phyloP scores from a whole-genome alignment of 805 yeast species.

The Cyberlindnera sargentensis region DNA sequence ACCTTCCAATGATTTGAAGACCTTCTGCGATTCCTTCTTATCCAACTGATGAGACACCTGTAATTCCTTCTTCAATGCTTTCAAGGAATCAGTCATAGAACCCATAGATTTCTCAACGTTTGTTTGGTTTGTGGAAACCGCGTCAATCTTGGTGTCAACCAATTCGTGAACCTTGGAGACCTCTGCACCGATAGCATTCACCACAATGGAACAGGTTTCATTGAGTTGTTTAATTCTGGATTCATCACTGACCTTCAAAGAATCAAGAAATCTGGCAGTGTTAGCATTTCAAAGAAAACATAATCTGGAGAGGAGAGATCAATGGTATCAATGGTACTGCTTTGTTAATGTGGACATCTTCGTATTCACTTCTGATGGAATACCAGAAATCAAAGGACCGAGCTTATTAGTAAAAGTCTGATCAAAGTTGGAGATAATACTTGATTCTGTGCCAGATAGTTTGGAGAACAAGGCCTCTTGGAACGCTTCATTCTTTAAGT shows the following conservation, averaged over 20 bases:
- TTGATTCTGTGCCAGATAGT: conserved; percentile 1
- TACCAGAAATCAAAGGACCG: not conserved
- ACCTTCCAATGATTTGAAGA: not conserved
- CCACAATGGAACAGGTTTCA: not conserved
- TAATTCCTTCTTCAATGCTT: not conserved
- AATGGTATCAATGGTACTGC: conserved; percentile 4
- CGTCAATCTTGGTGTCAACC: not conserved
- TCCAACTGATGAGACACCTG: not conserved
- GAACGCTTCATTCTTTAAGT: conserved; percentile 1
- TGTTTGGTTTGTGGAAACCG: not conserved
- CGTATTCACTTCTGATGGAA: not conserved
- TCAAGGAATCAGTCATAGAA: not conserved
- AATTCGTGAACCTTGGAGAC: not conserved
- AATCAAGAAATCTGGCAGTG: not conserved
- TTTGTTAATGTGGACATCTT: conserved; percentile 5
- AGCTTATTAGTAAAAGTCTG: not conserved
- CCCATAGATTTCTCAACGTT: not conserved
- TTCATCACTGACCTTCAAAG: conserved; percentile 1
- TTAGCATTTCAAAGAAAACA: not conserved
- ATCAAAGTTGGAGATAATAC: not conserved
- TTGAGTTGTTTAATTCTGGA: not conserved
- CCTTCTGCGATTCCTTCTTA: not conserved
- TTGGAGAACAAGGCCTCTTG: not conserved
- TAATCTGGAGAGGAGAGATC: not conserved
- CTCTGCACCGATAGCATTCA: not conserved